Evolutionary conservation across 2,329 filamentous ascomycete genomes (phyloP).

Genomic region (Botrytis porri): DNA sequence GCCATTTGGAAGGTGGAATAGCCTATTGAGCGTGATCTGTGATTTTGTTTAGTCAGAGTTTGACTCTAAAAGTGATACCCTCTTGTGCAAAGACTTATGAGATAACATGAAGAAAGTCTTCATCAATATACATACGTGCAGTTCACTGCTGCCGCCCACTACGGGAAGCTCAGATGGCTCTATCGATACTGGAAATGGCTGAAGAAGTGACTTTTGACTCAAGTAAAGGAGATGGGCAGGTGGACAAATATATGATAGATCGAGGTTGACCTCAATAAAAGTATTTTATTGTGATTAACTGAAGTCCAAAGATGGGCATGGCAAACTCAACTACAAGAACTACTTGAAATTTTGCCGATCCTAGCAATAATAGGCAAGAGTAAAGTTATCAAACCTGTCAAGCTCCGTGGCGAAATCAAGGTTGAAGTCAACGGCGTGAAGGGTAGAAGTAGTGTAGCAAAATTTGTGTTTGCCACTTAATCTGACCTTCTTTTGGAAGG

Average conservation of each 20-base stretch:
- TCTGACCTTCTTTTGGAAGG: neutral
- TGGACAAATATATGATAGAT: neutral
- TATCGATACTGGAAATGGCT: neutral
- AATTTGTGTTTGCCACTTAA: neutral
- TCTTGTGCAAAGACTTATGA: neutral
- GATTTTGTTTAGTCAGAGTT: neutral
- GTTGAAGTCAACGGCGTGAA: neutral
- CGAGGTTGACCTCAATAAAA: neutral
- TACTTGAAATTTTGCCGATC: neutral
- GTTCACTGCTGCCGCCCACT: neutral
- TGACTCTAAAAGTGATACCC: neutral
- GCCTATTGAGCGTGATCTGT: constrained; percentile 46
- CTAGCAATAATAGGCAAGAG: neutral
- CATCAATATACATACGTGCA: constrained; percentile 1
- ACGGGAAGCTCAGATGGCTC: neutral
- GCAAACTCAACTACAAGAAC: neutral
- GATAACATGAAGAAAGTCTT: neutral
- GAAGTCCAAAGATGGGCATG: neutral
- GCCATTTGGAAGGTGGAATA: constrained; percentile 47
- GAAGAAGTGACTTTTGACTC: neutral
- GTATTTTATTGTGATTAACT: neutral
- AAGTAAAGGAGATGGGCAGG: neutral
- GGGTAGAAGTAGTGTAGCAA: neutral
- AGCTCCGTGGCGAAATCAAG: neutral
- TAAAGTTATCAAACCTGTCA: neutral